Evolutionary conservation across 2,329 filamentous ascomycete species (phyloP).

Genomic region (Emergomyces africanus): DNA sequence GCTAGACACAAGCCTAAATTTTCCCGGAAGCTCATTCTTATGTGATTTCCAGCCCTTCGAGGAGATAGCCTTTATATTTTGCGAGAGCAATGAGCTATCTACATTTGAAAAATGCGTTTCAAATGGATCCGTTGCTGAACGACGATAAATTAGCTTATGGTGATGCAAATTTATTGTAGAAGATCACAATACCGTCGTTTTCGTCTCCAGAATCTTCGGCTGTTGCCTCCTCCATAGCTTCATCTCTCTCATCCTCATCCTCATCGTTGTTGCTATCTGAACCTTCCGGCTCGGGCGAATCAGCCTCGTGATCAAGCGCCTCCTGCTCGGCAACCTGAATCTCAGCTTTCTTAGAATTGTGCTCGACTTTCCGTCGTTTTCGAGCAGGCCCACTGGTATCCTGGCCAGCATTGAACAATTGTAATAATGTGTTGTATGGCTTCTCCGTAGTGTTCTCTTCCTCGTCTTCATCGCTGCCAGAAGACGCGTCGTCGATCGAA

Average conservation of each 20-base stretch:
- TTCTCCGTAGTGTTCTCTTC: conserved; percentile 29
- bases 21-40: conserved; percentile 24
- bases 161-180: not conserved
- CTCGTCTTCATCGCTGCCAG: conserved; percentile 21
- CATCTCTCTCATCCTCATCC: conserved; percentile 29
- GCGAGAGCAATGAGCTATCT: conserved; percentile 47
- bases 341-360: conserved; percentile 18
- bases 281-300: conserved; percentile 17
- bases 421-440: conserved; percentile 46
- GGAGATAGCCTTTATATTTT: conserved; percentile 35
- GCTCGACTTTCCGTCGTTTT: conserved; percentile 42
- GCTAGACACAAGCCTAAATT: conserved; percentile 19
- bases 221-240: conserved; percentile 12
- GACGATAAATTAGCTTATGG: not conserved
- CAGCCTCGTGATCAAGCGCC: conserved; percentile 29
- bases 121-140: conserved; percentile 54
- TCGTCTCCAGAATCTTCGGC: conserved; percentile 16
- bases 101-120: conserved; percentile 64
- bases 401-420: conserved; percentile 37
- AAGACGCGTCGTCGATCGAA: conserved; percentile 11
- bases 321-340: conserved; percentile 17
- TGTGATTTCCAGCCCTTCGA: conserved; percentile 37
- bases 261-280: conserved; percentile 39
- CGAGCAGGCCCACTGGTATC: conserved; percentile 33
- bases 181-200: conserved; percentile 18